Conservation (phyloP, 257 asterid genomes). For the Gentiana macrophylla region DNA sequence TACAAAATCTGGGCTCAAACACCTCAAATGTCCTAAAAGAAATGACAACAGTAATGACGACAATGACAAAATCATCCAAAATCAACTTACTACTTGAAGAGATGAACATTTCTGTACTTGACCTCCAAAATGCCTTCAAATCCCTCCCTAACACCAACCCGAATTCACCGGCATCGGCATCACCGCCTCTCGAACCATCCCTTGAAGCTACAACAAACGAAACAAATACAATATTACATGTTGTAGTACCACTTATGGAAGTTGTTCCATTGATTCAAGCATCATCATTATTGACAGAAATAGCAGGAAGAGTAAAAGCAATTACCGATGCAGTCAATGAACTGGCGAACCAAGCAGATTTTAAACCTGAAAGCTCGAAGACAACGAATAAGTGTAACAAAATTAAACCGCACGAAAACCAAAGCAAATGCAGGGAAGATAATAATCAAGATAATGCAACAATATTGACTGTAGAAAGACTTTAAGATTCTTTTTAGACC, state of each 20-base stretch:
- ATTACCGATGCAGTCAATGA: slow-evolving; percentile 33
- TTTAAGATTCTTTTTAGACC: slow-evolving; percentile 19
- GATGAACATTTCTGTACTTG: slow-evolving; percentile 44
- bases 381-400: slow-evolving; percentile 13
- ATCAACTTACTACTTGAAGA: slow-evolving; percentile 36
- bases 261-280: slow-evolving; percentile 45
- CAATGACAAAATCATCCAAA: slow-evolving; percentile 45
- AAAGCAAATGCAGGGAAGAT: neutral
- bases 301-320: slow-evolving; percentile 47
- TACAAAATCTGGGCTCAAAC: slow-evolving; percentile 28
- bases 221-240: slow-evolving; percentile 5
- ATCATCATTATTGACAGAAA: slow-evolving; percentile 54
- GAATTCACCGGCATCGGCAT: slow-evolving; percentile 5
- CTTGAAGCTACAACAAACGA: slow-evolving; percentile 11
- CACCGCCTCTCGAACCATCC: slow-evolving; percentile 9
- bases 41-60: slow-evolving; percentile 26
- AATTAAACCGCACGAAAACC: slow-evolving; percentile 10
- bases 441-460: slow-evolving; percentile 21
- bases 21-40: slow-evolving; percentile 49
- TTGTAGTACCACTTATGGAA: slow-evolving; percentile 27
- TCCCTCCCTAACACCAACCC: slow-evolving; percentile 22
- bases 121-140: slow-evolving; percentile 41
- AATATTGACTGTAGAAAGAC: slow-evolving; percentile 28
- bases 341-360: slow-evolving; percentile 50
- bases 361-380: slow-evolving; percentile 26